Percentiles rank a stretch among this genome's conserved stretches.
phyloP scores from a whole-genome alignment of 2,329 filamentous ascomycete genomes.

The Scopulariopsis brevicaulis region DNA sequence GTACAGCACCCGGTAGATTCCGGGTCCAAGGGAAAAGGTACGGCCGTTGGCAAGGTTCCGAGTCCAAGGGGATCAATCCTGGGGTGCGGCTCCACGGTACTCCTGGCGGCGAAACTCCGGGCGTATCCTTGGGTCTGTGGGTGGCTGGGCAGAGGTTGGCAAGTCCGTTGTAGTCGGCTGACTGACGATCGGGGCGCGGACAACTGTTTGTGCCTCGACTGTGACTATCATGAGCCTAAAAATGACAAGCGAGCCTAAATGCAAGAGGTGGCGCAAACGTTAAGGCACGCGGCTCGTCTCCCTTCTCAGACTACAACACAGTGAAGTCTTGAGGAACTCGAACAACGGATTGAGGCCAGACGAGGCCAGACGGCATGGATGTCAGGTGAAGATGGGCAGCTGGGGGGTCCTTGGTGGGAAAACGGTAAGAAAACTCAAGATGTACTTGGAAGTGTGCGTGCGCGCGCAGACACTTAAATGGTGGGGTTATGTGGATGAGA shows the following conservation, averaged over 20 bases:
- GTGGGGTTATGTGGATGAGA: not conserved
- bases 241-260: not conserved
- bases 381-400: not conserved
- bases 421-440: not conserved
- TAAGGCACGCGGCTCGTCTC: not conserved
- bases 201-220: not conserved
- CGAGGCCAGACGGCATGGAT: not conserved
- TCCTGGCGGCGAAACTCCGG: not conserved
- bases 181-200: not conserved
- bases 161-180: not conserved
- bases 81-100: not conserved
- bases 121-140: not conserved
- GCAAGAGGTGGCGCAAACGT: not conserved
- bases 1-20: not conserved
- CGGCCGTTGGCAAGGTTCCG: not conserved
- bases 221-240: not conserved
- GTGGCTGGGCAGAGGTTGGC: not conserved
- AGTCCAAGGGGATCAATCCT: not conserved
- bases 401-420: not conserved
- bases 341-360: not conserved
- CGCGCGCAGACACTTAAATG: not conserved
- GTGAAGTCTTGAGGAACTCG: not conserved
- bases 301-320: not conserved
- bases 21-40: not conserved
- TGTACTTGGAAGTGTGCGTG: not conserved